Base-by-base conservation (phyloP, 148 eudicot species). In the Vaccinium vitisidaea region DNA sequence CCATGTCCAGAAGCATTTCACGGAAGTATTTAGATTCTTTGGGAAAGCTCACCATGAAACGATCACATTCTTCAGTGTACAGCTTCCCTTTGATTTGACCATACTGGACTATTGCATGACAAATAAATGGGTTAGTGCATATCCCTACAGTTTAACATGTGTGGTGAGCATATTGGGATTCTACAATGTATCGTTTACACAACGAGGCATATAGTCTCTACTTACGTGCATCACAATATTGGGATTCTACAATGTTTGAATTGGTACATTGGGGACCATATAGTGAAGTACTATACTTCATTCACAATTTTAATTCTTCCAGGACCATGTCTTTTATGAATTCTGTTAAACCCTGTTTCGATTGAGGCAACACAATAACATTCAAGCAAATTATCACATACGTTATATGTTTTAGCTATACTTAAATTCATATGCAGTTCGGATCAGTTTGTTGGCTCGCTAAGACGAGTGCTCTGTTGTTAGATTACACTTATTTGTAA, bases 1-100 rank as follows among this genome's bases (percentile, higher is more conserved):
- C 54, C 54, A 52, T 52, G 12, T 52, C 39, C 43, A 79, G 56
- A 15, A 70, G 52, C 58, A 63, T 49, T 53, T 6, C 59, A 2
- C 77, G 67, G 1, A 19, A 63, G 70, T 32, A 77, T 39, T 53
- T 61, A 55, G 63, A 32, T 36, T 54, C 21, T 59, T 59, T 2
- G 13, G 48, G 36, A 73, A 73, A 73, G 76, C 76, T 32, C 76
- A 73, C 99, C 98, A 97, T 97, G 92, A 95, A 97, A 46, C 99
- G 98, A 77, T 97, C 99, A 89, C 99, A 97, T 88, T 97, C 99
- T 92, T 97, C 99, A 91, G 94, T 97, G 88, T 91, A 97, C 84
- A 97, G 84, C 91, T 97, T 97, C 89, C 99, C 99, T 89, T 97
- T 97, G 91, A 95, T 97, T 91, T 97, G 99, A 80, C 99, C 99